phyloP scores from a whole-genome alignment of 768 basidiomycete species.

The Leucocoprinus sp. region DNA sequence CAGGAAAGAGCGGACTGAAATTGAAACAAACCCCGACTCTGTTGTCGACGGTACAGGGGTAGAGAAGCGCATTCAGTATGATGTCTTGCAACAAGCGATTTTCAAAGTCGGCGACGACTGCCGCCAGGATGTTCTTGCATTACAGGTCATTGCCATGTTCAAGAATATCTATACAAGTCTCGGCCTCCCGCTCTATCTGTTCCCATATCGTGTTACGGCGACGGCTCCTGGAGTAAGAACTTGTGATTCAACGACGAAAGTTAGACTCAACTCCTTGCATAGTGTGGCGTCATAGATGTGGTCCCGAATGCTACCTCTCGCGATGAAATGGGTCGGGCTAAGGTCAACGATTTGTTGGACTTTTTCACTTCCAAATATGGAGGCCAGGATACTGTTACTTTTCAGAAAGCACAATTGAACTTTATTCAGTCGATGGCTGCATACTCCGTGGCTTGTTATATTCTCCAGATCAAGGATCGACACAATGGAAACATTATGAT shows the following conservation, averaged over 20 bases:
- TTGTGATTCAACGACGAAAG: background rate
- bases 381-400: slow-evolving; percentile 77
- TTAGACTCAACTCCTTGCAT: background rate
- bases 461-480: slow-evolving; percentile 96
- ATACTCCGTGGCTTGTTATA: slow-evolving; percentile 96
- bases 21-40: slow-evolving; percentile 67
- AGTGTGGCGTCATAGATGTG: slow-evolving; percentile 99
- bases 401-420: slow-evolving; percentile 88
- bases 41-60: slow-evolving; percentile 52
- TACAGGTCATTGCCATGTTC: slow-evolving; percentile 99
- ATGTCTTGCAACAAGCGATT: slow-evolving; percentile 96
- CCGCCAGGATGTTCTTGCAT: slow-evolving; percentile 93
- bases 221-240: slow-evolving; percentile 86
- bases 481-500: slow-evolving; percentile 99
- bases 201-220: slow-evolving; percentile 94
- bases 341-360: slow-evolving; percentile 90
- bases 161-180: slow-evolving; percentile 92
- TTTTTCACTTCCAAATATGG: slow-evolving; percentile 96
- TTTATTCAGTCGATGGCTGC: slow-evolving; percentile 99
- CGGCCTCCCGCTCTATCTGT: slow-evolving; percentile 86
- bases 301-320: slow-evolving; percentile 96
- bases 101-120: slow-evolving; percentile 99
- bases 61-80: slow-evolving; percentile 58
- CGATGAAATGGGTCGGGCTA: slow-evolving; percentile 98
- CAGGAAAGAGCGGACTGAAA: slow-evolving; percentile 67